Conservation (phyloP, 228 moss, liverwort and hornwort genomes). For the Sphagnum magellanicum region DNA sequence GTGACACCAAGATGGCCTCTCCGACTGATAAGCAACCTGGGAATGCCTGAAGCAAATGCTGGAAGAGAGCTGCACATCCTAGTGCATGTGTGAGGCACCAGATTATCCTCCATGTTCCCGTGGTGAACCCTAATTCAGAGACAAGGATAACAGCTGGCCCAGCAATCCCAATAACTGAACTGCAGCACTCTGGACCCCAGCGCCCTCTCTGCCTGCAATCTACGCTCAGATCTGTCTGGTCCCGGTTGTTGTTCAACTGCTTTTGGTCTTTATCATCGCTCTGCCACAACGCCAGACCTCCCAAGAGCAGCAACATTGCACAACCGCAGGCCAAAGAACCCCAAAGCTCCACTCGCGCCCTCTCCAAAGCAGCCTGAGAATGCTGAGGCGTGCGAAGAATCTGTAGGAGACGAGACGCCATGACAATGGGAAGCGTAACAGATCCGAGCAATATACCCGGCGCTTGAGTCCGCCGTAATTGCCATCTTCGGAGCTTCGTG, state of each 20-base stretch:
- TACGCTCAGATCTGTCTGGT: neutral
- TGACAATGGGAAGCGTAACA: constrained; percentile 56
- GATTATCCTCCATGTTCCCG: constrained; percentile 12
- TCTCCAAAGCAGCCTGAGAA: constrained; percentile 16
- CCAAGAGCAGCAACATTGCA: constrained; percentile 40
- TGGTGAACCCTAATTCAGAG: constrained; percentile 22
- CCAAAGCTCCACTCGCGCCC: constrained; percentile 58
- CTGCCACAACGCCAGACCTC: constrained; percentile 19
- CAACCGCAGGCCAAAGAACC: constrained; percentile 58
- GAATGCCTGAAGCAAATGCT: constrained; percentile 41
- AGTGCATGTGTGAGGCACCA: constrained; percentile 41
- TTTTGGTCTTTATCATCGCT: constrained; percentile 12
- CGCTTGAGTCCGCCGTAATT: constrained; percentile 53
- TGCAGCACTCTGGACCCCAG: constrained; percentile 9
- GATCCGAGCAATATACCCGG: constrained; percentile 81
- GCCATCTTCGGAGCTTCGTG: constrained; percentile 17
- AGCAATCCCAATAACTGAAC: constrained; percentile 10
- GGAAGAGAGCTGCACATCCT: constrained; percentile 52
- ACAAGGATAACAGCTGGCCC: constrained; percentile 19
- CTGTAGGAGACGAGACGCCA: constrained; percentile 45
- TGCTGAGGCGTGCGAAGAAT: constrained; percentile 7
- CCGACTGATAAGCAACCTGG: constrained; percentile 61
- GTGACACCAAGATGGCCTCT: constrained; percentile 79
- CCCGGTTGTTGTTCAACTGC: neutral
- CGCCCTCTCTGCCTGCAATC: neutral